Percentiles rank a stretch among this genome's conserved stretches.
Conservation (phyloP, 805 yeast species). For the Yamadazyma scolyti region DNA sequence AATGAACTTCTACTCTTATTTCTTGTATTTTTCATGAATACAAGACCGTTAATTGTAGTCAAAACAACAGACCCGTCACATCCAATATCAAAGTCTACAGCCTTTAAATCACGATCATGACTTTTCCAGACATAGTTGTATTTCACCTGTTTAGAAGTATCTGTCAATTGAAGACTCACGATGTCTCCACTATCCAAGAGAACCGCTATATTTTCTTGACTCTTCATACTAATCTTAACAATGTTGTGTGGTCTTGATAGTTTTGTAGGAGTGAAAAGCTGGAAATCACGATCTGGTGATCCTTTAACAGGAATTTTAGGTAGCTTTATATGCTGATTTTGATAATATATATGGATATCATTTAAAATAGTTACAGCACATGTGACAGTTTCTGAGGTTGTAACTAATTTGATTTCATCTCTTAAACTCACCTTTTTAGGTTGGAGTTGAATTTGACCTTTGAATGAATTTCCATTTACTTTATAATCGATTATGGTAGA, state of each 20-base stretch:
- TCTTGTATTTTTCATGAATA: conserved; percentile 39
- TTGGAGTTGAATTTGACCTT: conserved; percentile 34
- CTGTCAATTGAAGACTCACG: conserved; percentile 27
- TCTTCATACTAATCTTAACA: conserved; percentile 29
- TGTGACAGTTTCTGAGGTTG: conserved; percentile 68
- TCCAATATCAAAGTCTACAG: conserved; percentile 64
- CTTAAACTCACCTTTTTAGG: conserved; percentile 42
- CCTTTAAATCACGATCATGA: conserved; percentile 51
- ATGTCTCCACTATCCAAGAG: conserved; percentile 61
- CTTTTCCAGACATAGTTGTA: conserved; percentile 62
- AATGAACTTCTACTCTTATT: conserved; percentile 24
- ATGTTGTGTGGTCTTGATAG: conserved; percentile 40
- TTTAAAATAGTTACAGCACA: conserved; percentile 55
- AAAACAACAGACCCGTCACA: conserved; percentile 66
- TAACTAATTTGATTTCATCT: conserved; percentile 52
- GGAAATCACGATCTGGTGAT: conserved; percentile 43
- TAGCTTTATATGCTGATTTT: conserved; percentile 52
- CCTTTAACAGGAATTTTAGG: conserved; percentile 36
- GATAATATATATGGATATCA: conserved; percentile 60
- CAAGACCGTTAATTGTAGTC: conserved; percentile 67
- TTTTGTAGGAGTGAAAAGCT: conserved; percentile 49
- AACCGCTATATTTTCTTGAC: conserved; percentile 43
- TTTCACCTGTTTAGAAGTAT: conserved; percentile 24
- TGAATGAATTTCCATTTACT: conserved; percentile 22
- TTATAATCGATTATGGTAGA: conserved; percentile 19